A percentile compares a stretch with the other conserved stretches of the same genome.
These are phyloP conservation scores for Aspergillus saccharolyticus DNA, from an alignment of 495 filamentous ascomycete species.

Conservation along the genomic window DNA sequence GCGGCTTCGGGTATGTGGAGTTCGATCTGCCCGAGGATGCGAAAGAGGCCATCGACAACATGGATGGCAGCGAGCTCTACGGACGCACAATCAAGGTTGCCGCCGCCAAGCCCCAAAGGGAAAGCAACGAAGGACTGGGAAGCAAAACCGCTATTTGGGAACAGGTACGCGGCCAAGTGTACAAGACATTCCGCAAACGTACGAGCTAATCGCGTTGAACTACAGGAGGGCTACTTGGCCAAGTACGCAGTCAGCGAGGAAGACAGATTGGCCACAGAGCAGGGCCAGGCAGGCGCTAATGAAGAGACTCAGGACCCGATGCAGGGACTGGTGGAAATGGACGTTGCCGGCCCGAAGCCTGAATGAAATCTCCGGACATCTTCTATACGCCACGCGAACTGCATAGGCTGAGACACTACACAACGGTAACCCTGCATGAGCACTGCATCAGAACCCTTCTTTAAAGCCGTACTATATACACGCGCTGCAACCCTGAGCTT, in stretches of 20 bases:
- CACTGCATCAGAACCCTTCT: constrained; percentile 27
- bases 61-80: constrained; percentile 96
- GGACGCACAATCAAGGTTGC: constrained; percentile 89
- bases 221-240: constrained; percentile 86
- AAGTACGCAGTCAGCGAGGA: constrained; percentile 88
- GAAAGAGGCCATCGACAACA: constrained; percentile 95
- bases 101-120: constrained; percentile 87
- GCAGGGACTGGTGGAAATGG: constrained; percentile 89
- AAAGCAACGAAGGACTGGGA: constrained; percentile 76
- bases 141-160: constrained; percentile 98
- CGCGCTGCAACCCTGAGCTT: constrained; percentile 27
- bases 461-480: constrained; percentile 41
- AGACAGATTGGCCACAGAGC: constrained; percentile 62
- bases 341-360: constrained; percentile 87
- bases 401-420: constrained; percentile 10
- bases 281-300: constrained; percentile 28
- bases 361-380: constrained; percentile 43
- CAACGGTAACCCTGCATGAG: constrained; percentile 30
- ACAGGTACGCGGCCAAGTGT: constrained; percentile 57
- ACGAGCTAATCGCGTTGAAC: constrained; percentile 3
- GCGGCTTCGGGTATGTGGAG: constrained; percentile 96
- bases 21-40: constrained; percentile 84
- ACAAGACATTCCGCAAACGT: background rate
- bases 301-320: constrained; percentile 69
- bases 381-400: constrained; percentile 12